phyloP scores from a whole-genome alignment of 2,329 filamentous ascomycete species.

The Trichoderma afroharzianum region DNA sequence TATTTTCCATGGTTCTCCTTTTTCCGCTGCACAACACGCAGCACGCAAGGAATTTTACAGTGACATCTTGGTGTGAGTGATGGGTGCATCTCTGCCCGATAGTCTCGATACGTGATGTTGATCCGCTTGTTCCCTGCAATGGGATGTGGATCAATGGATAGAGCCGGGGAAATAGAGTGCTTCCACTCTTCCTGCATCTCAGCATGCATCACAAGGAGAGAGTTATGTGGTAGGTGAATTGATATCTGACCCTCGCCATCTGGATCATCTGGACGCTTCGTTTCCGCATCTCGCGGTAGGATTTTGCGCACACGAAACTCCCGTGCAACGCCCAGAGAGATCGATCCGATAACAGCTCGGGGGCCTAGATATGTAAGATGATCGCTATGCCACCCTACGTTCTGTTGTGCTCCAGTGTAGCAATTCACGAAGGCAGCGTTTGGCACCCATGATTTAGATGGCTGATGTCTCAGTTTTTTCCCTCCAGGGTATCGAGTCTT shows the following conservation, averaged over 20 bases:
- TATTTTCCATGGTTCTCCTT: constrained; percentile 74
- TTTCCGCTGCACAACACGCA: constrained; percentile 78
- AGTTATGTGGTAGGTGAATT: constrained; percentile 93
- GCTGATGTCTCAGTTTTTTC: constrained; percentile 75
- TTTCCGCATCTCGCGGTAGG: constrained; percentile 54
- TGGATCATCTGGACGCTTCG: constrained; percentile 40
- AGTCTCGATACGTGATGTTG: constrained; percentile 91
- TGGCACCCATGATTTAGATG: constrained; percentile 68
- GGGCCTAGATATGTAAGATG: constrained; percentile 92
- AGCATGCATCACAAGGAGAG: constrained; percentile 90
- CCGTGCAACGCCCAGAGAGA: constrained; percentile 87
- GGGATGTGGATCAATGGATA: constrained; percentile 79
- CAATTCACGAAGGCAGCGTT: constrained; percentile 96
- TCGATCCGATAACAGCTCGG: constrained; percentile 78
- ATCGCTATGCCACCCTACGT: constrained; percentile 88
- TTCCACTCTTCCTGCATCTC: constrained; percentile 99
- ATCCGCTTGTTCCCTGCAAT: constrained; percentile 76
- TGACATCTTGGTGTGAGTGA: constrained; percentile 71
- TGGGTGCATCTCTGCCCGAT: constrained; percentile 73
- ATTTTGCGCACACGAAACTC: constrained; percentile 86
- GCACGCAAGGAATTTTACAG: constrained; percentile 64
- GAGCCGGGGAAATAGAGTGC: constrained; percentile 73
- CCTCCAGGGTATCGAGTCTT: constrained; percentile 62
- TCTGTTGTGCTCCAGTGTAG: constrained; percentile 77
- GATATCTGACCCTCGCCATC: constrained; percentile 81